phyloP scores from a whole-genome alignment of 805 yeast genomes.

The Ogataea sp. region DNA sequence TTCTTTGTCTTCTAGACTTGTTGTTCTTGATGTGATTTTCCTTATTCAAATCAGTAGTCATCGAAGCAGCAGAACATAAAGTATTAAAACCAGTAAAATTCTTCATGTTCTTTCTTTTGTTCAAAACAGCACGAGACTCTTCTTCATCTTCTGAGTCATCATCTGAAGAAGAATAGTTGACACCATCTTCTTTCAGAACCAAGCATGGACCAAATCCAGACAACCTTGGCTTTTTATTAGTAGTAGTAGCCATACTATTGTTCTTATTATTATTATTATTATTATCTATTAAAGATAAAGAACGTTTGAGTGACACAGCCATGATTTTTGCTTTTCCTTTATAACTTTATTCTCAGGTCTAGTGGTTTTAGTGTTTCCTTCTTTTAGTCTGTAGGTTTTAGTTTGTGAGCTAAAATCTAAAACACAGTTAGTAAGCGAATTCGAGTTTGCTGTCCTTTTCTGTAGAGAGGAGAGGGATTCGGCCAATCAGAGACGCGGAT shows the following conservation, averaged over 20 bases:
- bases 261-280: neutral
- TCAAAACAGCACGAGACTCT: no score
- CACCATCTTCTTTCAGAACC: conserved; percentile 7
- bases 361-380: no score
- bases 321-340: conserved; percentile 4
- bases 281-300: no score
- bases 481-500: conserved; percentile 15
- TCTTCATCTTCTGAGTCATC: conserved; percentile 18
- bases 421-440: no score
- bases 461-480: neutral
- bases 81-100: no score
- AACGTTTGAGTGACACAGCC: conserved; percentile 22
- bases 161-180: conserved; percentile 8
- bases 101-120: no score
- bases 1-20: conserved; percentile 30
- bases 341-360: no score
- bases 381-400: no score
- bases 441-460: neutral
- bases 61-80: no score
- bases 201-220: conserved; percentile 7
- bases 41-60: no score
- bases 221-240: neutral
- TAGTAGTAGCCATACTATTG: neutral
- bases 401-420: no score
- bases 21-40: conserved; percentile 23